Evolutionary conservation across 164 flowering plant genomes (phyloP), one percentile per base, ranked within the genome.

Genomic region (Paratinospora sagittata): DNA sequence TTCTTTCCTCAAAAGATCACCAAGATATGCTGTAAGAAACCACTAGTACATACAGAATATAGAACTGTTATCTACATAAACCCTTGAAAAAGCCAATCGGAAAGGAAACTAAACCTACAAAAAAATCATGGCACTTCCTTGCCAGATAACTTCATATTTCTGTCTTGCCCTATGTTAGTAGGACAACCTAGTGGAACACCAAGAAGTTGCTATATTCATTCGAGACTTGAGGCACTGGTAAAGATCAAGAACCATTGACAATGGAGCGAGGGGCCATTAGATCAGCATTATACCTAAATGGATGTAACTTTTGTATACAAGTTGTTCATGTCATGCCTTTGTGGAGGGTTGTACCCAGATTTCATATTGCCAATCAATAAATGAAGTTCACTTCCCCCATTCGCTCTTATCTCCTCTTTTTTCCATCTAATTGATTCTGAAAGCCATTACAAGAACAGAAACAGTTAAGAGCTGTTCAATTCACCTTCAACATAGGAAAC

Each of bases 31-130:
- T 55, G 19, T 19, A 55, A 55, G 19, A 55, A 55, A 8, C 61
- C 9, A 9, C 60, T 16, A 55, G 61, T 21, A 55, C 8, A 21
- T n/a, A 9, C 61, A 55, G 61, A 9, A 21, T 23, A 55, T 55
- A 55, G 8, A 55, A 55, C 24, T 55, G 17, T 55, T 55, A 21
- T 55, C 24, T n/a, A 55, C 21, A 6, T n/a, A n/a, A 16, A 5
- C n/a, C n/a, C 6, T 16, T 19, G 3, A 39, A 39, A 16, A 55
- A 55, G 7, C 7, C 19, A 55, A n/a, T 55, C 24, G 17, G 24
- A 55, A 55, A 55, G 61, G 61, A 55, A 55, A 55, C 24, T 55
- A 55, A 5, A 55, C 61, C 61, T 55, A 55, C 61, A 55, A 55
- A 55, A 43, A 30, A 55, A 55, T 19, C 24, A 55, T n/a, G 24